phyloP scores from a whole-genome alignment of 169 alveolate genomes.

The Eimeria sp. region DNA sequence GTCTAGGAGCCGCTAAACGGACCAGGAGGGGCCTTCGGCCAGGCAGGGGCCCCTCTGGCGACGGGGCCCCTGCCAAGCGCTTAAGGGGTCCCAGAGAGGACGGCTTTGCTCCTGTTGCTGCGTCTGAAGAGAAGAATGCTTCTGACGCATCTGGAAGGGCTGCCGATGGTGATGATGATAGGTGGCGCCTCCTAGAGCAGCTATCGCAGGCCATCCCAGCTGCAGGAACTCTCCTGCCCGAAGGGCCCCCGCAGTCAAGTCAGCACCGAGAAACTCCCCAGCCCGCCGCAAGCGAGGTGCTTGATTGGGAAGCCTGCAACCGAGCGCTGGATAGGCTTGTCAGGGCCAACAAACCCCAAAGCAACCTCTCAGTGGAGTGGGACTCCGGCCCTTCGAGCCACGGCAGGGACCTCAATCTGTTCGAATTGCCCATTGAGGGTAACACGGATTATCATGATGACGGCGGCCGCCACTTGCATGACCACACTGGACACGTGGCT shows the following conservation, averaged over 20 bases:
- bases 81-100: slow-evolving; percentile 1
- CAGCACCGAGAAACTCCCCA: not conserved
- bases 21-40: not conserved
- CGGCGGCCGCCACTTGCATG: not conserved
- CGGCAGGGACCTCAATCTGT: slow-evolving; percentile 22
- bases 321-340: slow-evolving; percentile 30
- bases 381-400: slow-evolving; percentile 21
- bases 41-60: not conserved
- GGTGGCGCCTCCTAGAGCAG: slow-evolving; percentile 51
- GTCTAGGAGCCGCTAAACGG: slow-evolving; percentile 15
- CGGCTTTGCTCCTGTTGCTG: not conserved
- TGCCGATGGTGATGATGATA: slow-evolving; percentile 26
- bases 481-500: not conserved
- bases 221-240: slow-evolving; percentile 43
- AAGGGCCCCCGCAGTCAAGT: not conserved
- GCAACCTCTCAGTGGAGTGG: not conserved
- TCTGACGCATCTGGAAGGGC: not conserved
- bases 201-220: slow-evolving; percentile 52
- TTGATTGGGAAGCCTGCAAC: slow-evolving; percentile 67
- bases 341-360: slow-evolving; percentile 40
- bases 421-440: slow-evolving; percentile 13
- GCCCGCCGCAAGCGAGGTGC: slow-evolving; percentile 2
- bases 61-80: slow-evolving; percentile 17
- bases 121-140: not conserved
- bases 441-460: not conserved